Evolutionary conservation across 371 early-diverging fungal genomes (phyloP).

Genomic region (Capillidium heterosporum): DNA sequence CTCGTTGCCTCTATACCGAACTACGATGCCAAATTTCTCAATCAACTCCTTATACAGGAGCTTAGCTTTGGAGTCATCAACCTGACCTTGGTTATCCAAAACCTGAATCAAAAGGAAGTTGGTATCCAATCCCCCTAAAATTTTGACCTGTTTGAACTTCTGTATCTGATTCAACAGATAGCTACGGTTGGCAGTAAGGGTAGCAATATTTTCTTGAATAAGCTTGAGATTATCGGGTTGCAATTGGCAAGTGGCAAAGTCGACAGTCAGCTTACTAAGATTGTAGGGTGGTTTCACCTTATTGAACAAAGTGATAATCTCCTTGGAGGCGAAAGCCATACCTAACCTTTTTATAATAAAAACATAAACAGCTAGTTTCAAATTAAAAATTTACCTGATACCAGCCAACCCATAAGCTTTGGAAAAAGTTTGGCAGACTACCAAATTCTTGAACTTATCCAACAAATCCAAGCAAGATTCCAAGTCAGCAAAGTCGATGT

Average conservation of each 20-base stretch:
- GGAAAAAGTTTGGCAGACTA: slow-evolving; percentile 91
- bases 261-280: slow-evolving; percentile 71
- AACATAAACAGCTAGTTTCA: neutral
- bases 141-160: slow-evolving; percentile 3
- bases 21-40: slow-evolving; percentile 63
- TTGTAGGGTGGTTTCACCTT: slow-evolving; percentile 96
- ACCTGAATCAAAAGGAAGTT: slow-evolving; percentile 87
- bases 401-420: slow-evolving; percentile 96
- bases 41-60: slow-evolving; percentile 67
- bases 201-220: neutral
- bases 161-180: neutral
- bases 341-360: slow-evolving; percentile 38
- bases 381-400: slow-evolving; percentile 32
- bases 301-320: slow-evolving; percentile 73
- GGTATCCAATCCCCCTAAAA: slow-evolving; percentile 70
- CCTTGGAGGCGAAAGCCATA: slow-evolving; percentile 59
- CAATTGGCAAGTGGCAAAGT: slow-evolving; percentile 59
- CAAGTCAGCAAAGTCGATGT: slow-evolving; percentile 76
- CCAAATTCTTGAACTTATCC: slow-evolving; percentile 64
- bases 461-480: neutral
- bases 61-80: slow-evolving; percentile 53
- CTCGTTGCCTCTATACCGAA: slow-evolving; percentile 85
- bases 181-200: neutral
- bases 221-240: neutral
- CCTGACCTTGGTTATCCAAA: slow-evolving; percentile 28